Base-by-base conservation (phyloP, 139 green algal genomes). In the Chlamydomonas sphaeroides region DNA sequence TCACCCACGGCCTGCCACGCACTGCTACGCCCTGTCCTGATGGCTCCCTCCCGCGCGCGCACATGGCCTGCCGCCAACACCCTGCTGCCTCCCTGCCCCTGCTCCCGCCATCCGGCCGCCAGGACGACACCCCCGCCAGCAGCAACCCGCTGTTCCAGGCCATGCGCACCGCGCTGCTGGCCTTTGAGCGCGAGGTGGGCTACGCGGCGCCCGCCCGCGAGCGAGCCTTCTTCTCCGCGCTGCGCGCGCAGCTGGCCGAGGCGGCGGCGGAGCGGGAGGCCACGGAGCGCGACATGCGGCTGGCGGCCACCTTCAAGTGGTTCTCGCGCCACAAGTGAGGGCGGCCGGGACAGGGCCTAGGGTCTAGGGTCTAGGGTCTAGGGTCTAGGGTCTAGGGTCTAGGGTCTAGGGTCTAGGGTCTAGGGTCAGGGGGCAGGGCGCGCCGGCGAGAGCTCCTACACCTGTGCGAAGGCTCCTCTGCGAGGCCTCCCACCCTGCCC, bases 161-260 rank as follows among this genome's bases (percentile, higher is more conserved):
- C 26, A 84, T 84, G 77, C 77, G 77, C 0, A 17, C 65, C 25
- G 77, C 77, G 21, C 77, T 84, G 48, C 33, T 84, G 17, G 49
- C 77, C 17, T 84, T 84, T 5, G 77, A 84, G 48, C 18, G 0
- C 5, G 48, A 74, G n/a, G 48, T 74, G 63, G 77, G 48, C 5
- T 84, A 73, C 45, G n/a, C 77, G 2, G 77, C 65, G 5, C 77
- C 77, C 5, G 77, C 77, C 6, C 65, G 77, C 2, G 77, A 84
- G 77, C 77, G 77, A 4, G 77, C 77, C 41, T 84, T 84, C 48
- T 84, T 76, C 26, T 66, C 77, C 21, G 77, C 77, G 0, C 77
- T 84, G 48, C 77, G 77, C 1, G 68, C 77, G 42, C 77, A 76
- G 65, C 77, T 84, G 20, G 76, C 66, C 48, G 77, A 84, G 35